Evolutionary conservation across 192 early-diverging fungal genomes (phyloP).

Genomic region (Paraglomus occultum): DNA sequence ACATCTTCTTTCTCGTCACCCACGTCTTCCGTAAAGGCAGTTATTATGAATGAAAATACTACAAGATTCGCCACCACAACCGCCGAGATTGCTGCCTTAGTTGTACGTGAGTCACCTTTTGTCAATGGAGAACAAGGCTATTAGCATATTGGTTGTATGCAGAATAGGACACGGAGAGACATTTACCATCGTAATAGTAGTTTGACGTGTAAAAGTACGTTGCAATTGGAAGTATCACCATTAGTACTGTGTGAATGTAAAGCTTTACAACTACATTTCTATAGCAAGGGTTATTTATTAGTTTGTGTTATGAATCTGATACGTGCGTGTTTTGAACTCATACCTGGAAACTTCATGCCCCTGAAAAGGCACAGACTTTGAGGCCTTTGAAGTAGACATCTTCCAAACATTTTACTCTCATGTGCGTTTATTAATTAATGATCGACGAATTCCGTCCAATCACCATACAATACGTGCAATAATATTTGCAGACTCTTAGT

Average conservation of each 20-base stretch:
- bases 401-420: no score
- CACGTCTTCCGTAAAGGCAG: conserved; percentile 8
- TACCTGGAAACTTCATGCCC: no score
- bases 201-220: conserved; percentile 21
- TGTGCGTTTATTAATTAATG: no score
- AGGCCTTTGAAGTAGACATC: no score
- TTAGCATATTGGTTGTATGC: not conserved
- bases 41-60: conserved; percentile 22
- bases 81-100: conserved; percentile 3
- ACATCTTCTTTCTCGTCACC: no score
- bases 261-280: conserved; percentile 9
- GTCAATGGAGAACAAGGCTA: not conserved
- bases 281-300: not conserved
- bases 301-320: no score
- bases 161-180: not conserved
- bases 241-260: conserved; percentile 5
- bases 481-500: no score
- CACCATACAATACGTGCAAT: no score
- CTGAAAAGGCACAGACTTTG: no score
- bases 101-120: conserved; percentile 6
- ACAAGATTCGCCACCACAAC: conserved; percentile 15
- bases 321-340: no score
- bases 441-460: no score
- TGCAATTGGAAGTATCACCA: conserved; percentile 15
- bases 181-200: conserved; percentile 16